Evolutionary conservation across 306 rosid genomes (phyloP), one percentile per base, ranked within the genome.

Genomic region (Leucaena leucocephala): DNA sequence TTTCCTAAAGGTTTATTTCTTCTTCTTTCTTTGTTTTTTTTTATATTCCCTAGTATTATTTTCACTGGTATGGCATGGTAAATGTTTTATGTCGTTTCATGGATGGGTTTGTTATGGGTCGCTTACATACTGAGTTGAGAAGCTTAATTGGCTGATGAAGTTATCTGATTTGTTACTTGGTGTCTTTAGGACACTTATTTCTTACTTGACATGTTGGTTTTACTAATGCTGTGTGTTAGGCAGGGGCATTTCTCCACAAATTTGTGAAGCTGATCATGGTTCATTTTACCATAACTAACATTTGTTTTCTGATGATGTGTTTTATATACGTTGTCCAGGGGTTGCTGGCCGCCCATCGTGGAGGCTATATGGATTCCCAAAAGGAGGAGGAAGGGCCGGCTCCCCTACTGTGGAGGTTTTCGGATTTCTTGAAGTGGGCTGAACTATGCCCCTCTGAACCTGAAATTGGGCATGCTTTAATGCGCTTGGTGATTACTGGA

Each of bases 401-500:
- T 82, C 98, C 98, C 35, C 80, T 94, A 69, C 83, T 94, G 15
- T 94, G 98, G 98, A 91, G 98, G 76, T 88, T 91, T 87, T 92
- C 98, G 15, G 98, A 94, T 82, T 94, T 94, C 95, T 90, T 94
- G 89, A 91, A 92, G 82, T 94, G 98, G 98, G 97, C 97, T 36
- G 97, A 91, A 84, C 97, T 94, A 77, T 94, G 98, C 62, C 92
- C 97, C 76, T 91, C 97, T 35, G 97, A 92, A 86, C 97, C 94
- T 74, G 98, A 94, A 87, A 88, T 94, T 45, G 98, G 97, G 74
- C 98, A 94, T 72, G 92, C 98, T 52, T 89, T 94, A 82, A 91
- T 94, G 98, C 98, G 98, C 68, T 91, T 94, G 90, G 98, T 94
- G 79, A 94, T 94, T 85, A 94, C 98, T 72, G 98, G 98, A 70